These are phyloP conservation scores for Phaseolus lunatus DNA, from an alignment of 306 rosid genomes.

Conservation along the genomic window DNA sequence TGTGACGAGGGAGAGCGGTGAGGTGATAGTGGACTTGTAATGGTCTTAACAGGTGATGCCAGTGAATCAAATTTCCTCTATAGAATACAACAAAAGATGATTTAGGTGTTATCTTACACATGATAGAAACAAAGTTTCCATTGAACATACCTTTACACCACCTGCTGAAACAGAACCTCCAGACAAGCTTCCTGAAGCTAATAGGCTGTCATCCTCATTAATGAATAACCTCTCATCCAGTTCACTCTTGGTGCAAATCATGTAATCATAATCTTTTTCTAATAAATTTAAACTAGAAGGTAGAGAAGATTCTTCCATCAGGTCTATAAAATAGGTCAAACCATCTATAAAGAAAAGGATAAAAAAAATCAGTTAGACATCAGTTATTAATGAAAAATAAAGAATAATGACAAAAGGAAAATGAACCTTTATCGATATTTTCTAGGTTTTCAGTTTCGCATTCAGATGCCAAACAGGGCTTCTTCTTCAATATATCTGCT, in stretches of 20 bases:
- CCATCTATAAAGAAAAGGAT: slow-evolving; percentile 66
- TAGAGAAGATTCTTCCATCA: slow-evolving; percentile 75
- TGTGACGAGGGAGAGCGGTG: slow-evolving; percentile 80
- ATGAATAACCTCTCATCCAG: slow-evolving; percentile 92
- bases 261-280: slow-evolving; percentile 80
- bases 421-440: slow-evolving; percentile 75
- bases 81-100: slow-evolving; percentile 42
- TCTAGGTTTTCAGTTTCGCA: slow-evolving; percentile 72
- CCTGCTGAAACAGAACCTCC: slow-evolving; percentile 65
- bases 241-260: slow-evolving; percentile 72
- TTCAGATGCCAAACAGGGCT: slow-evolving; percentile 75
- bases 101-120: slow-evolving; percentile 30
- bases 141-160: slow-evolving; percentile 78
- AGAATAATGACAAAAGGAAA: slow-evolving; percentile 23
- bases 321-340: slow-evolving; percentile 79
- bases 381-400: not conserved
- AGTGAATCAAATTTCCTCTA: slow-evolving; percentile 83
- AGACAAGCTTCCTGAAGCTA: slow-evolving; percentile 82
- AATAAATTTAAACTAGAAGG: slow-evolving; percentile 66
- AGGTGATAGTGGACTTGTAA: slow-evolving; percentile 89
- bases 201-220: slow-evolving; percentile 83
- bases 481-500: slow-evolving; percentile 77
- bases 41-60: slow-evolving; percentile 82
- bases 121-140: not conserved
- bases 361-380: slow-evolving; percentile 33